Base-by-base conservation (phyloP, 306 rosid genomes). In the Abrus pulchellus region DNA sequence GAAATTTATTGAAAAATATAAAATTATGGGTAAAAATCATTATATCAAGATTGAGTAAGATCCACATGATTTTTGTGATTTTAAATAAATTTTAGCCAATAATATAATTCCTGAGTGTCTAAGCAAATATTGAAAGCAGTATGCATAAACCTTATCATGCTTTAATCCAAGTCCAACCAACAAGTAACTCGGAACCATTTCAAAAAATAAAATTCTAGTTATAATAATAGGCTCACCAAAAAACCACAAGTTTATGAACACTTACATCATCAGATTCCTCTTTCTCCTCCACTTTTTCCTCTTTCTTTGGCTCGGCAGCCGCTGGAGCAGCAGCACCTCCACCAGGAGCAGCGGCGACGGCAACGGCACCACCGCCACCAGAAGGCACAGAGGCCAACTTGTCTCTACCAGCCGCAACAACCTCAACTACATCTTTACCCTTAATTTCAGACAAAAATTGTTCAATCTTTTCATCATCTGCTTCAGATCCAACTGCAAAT, bases 241-340 rank as follows among this genome's bases (percentile, higher is more conserved):
- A 5, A 80, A 14, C 4, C 20, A 10, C 44, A 12, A 67, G 4
- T 74, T 44, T 5, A 20, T 20, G 20, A 20, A 20, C 20, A 20
- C 93, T 88, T 87, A 92, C 97, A 57, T 94, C 97, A 49, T 90
- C 95, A 0, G 95, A 89, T 78, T 92, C 96, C 78, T 92, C 96
- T 38, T 92, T 87, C 93, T 90, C 92, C 83, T 88, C 95, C 0
- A 80, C 91, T 81, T 94, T 90, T 44, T 89, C 97, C 74, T 94
- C 98, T 62, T 92, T 89, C 94, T 92, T 90, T 40, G 93, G 36
- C 84, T 86, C 94, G 9, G 90, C 86, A 6, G 89, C 90, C 9
- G 95, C 88, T 1, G 93, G 86, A 32, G 90, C 90, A 69, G 85
- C 88, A 3, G 30, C 96, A 10, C 0, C 85, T 5, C 9, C 90